Base-by-base conservation (phyloP, 495 filamentous ascomycete genomes). In the Penicillium samsonianum region DNA sequence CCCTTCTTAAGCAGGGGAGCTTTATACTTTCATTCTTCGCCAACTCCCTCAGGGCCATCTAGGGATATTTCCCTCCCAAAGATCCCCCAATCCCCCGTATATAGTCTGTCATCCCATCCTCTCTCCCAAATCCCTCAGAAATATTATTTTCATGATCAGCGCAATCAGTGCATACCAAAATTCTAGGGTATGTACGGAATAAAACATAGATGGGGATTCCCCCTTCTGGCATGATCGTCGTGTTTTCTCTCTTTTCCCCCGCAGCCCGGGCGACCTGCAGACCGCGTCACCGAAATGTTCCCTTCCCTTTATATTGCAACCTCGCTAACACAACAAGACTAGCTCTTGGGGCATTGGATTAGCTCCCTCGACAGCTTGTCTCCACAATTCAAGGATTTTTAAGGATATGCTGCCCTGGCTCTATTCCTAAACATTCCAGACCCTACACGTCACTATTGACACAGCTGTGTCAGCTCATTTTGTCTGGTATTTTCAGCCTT, bases 261-360 rank as follows among this genome's bases (percentile, higher is more conserved):
- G 47, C 55, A 52, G 51, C 50, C 50, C 48, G 56, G 57, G 55
- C 60, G 25, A 59, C 56, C 63, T 59, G 64, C 71, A 67, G 65
- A 68, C 68, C 65, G 65, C 74, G 72, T 73, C 71, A 69, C 65
- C 59, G 64, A 51, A 45, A 61, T 66, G 56, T 53, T 62, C 46
- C 31, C 17, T 40, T 55, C 53, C 57, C 52, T 62, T 54, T 54
- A 56, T 57, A 56, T 57, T 59, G 58, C 55, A 57, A 59, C 54
- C 60, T 69, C 45, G 57, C 62, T 67, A 58, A 65, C 33, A 25
- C 57, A 53, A 30, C 37, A 44, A 56, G 38, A 16, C 31, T 51
- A 59, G 55, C 49, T 17, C 40, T 38, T 26, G 35, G 42, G 43
- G 28, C 56, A 33, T 53, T 47, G 26, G 50, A 59, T 59, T 59